Percentiles rank a stretch among this genome's conserved stretches.
Conservation (phyloP, 2,329 filamentous ascomycete genomes). For the Uncinocarpus reesii region DNA sequence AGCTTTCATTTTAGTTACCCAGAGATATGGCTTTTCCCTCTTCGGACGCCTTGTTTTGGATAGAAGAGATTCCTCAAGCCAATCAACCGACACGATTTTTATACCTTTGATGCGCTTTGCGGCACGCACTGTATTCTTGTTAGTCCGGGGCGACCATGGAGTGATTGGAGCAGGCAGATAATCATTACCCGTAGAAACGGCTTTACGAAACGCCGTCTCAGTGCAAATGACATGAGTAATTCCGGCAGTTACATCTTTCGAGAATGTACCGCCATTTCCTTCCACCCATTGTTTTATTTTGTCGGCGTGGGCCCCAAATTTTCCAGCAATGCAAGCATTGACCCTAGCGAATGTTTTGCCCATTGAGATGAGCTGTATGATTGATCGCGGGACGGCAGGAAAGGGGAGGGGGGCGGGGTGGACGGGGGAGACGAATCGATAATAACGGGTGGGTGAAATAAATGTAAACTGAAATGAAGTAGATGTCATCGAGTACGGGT, state of each 20-base stretch:
- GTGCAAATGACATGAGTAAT: slow-evolving; percentile 67
- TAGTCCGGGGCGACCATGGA: background rate
- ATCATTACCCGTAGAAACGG: slow-evolving; percentile 34
- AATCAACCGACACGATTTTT: slow-evolving; percentile 40
- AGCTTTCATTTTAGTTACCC: slow-evolving; percentile 20
- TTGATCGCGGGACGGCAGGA: no score
- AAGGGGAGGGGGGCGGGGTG: background rate
- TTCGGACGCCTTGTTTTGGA: slow-evolving; percentile 28
- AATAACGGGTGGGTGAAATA: no score
- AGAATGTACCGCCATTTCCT: slow-evolving; percentile 51
- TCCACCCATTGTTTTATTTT: slow-evolving; percentile 58
- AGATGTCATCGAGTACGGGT: no score
- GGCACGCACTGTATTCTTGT: slow-evolving; percentile 28
- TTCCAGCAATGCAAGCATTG: slow-evolving; percentile 49
- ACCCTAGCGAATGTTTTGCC: slow-evolving; percentile 43
- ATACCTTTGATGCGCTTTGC: slow-evolving; percentile 31
- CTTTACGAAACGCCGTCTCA: slow-evolving; percentile 48
- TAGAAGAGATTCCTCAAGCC: slow-evolving; percentile 38
- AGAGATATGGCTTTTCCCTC: slow-evolving; percentile 27
- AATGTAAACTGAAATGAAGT: no score
- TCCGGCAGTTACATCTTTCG: slow-evolving; percentile 39
- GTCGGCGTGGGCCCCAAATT: slow-evolving; percentile 44
- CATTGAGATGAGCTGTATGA: slow-evolving; percentile 24
- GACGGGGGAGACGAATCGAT: no score
- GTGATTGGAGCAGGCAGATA: background rate